Base-by-base conservation (phyloP, 2,329 filamentous ascomycete species). In the Trichoderma arundinaceum region DNA sequence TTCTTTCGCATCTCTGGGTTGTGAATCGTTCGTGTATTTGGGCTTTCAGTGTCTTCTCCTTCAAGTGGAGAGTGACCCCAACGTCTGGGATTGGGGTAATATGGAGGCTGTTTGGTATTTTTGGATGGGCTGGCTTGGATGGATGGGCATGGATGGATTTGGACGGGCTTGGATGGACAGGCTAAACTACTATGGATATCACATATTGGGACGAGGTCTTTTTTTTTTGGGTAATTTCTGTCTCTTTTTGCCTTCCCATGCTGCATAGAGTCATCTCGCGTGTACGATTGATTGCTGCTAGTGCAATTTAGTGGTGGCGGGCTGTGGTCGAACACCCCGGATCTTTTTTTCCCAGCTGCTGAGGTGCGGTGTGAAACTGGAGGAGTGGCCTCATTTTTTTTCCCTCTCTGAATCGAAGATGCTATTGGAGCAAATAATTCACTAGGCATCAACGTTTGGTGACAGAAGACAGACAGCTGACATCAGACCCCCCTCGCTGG, bases 401-500 rank as follows among this genome's bases (percentile, higher is more conserved):
- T 51, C 39, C 38, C 32, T 43, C 51, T 19, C 39, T 49, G 38
- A 66, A 52, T 57, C 19, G 13, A 63, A 62, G 9, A 44, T 56
- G 32, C 51, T n/a, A 60, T 66, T 60, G 48, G 46, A 48, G 43
- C 38, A 58, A 48, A 43, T 44, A 39, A 38, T 19, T 43, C 33
- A 35, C 19, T 46, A 43, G 41, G 38, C 49, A 48, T 52, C 65
- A 46, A 46, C 52, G 6, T 51, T 66, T 52, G 46, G 51, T 44
- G 59, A 59, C 52, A 53, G 48, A 46, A 44, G 49, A 46, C 48
- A 35, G 59, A 38, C 51, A 63, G 65, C 51, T 58, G 59, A 63
- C 59, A 63, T 52, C 58, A 66, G 49, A 51, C 43, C 64, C 57
- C 41, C 9, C n/a, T 57, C 43, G 49, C 35, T 56, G 38, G 35